phyloP scores from a whole-genome alignment of 2,329 filamentous ascomycete genomes.

The Knoxdaviesia proteae region DNA sequence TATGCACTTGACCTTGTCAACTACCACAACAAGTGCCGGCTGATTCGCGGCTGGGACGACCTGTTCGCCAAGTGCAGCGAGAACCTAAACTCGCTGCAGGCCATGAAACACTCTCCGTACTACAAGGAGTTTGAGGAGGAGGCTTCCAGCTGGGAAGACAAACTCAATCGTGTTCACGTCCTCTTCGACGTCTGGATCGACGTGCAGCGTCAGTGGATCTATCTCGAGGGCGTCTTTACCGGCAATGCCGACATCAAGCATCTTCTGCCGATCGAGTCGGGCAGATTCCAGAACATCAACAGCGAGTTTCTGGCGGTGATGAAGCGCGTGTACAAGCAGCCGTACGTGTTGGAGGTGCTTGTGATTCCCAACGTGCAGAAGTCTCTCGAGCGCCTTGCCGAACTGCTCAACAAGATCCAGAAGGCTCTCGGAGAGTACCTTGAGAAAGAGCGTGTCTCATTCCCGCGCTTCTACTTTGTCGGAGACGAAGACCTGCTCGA shows the following conservation, averaged over 20 bases:
- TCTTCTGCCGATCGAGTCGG: slow-evolving; percentile 85
- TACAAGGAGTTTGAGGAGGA: slow-evolving; percentile 99
- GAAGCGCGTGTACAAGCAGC: slow-evolving; percentile 97
- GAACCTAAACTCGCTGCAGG: slow-evolving; percentile 89
- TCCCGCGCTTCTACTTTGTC: slow-evolving; percentile 98
- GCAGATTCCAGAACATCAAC: slow-evolving; percentile 97
- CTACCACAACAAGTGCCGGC: slow-evolving; percentile 93
- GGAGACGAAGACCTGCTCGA: slow-evolving; percentile 95
- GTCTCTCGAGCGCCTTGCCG: slow-evolving; percentile 84
- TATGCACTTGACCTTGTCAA: slow-evolving; percentile 87
- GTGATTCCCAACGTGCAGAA: slow-evolving; percentile 93
- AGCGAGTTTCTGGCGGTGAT: slow-evolving; percentile 97
- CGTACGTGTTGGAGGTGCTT: slow-evolving; percentile 85
- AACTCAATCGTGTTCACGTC: slow-evolving; percentile 89
- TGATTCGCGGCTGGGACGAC: slow-evolving; percentile 96
- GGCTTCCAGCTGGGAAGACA: slow-evolving; percentile 91
- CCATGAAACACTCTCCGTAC: slow-evolving; percentile 97
- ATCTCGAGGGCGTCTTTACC: slow-evolving; percentile 95
- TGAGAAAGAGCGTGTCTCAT: slow-evolving; percentile 90
- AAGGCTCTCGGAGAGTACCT: slow-evolving; percentile 97
- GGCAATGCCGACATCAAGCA: slow-evolving; percentile 99
- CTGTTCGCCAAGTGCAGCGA: slow-evolving; percentile 97
- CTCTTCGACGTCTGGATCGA: slow-evolving; percentile 99
- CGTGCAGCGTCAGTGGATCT: slow-evolving; percentile 99
- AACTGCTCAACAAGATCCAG: slow-evolving; percentile 95